Evolutionary conservation across 148 eudicot species (phyloP), one percentile per base, ranked within the genome.

Genomic region (Hydrangea macrophylla): DNA sequence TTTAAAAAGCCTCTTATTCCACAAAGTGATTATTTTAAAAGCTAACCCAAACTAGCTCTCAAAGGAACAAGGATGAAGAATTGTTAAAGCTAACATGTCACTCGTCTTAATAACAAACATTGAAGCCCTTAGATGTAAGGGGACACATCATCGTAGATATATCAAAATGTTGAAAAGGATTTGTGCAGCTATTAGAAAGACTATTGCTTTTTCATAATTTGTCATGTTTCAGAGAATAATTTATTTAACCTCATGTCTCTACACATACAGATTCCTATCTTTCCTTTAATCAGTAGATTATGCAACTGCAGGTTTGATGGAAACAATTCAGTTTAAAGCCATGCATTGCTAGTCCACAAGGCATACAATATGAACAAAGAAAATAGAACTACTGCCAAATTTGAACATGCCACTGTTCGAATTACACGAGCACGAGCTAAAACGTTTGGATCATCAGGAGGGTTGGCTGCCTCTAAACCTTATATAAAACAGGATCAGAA

Each of bases 381-480:
- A 81, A 83, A 72, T 63, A 45, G 12, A 73, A 54, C 65, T 56
- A 73, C 65, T 65, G 63, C 64, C 75, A 79, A 64, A 35, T 56
- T 70, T 57, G 81, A 63, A 50, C 76, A 60, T 63, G 74, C 86
- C 57, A 55, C 74, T 69, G 69, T 63, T 62, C 84, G 91, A 37
- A 35, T 86, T 59, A 86, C 91, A 58, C 64, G 88, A 75, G 85
- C 91, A 76, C 76, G 86, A 59, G 93, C 96, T 13, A 92, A 87
- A 76, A 70, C 76, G 48, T 77, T 89, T 66, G 86, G 84, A 28
- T 53, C 80, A 30, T 63, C 77, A 50, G 79, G 81, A 56, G 79
- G 81, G 33, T 70, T 82, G 42, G 80, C 83, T n/a, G 75, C 80
- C 30, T 57, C 60, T 55, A 60, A 73, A 61, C 72, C 91, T 73